phyloP scores from a whole-genome alignment of 345 rosid species.

The Eucalyptus grandis region DNA sequence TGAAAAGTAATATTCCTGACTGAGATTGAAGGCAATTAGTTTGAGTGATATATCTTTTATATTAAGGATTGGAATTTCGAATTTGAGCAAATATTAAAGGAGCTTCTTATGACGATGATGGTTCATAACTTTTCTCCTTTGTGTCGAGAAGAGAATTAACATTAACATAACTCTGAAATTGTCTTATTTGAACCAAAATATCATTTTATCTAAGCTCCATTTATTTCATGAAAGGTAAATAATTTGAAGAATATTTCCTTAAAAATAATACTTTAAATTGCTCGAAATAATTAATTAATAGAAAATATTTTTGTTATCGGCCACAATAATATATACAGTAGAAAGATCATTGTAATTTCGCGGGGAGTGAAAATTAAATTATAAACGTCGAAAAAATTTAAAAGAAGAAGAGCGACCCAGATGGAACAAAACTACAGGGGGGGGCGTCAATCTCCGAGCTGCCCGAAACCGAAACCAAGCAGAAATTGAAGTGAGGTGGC shows the following conservation, averaged over 20 bases:
- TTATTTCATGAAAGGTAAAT: too few species aligned
- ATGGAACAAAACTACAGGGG: too few species aligned
- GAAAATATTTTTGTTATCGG: too few species aligned
- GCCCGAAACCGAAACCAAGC: not conserved
- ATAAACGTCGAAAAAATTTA: not conserved
- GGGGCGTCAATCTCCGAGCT: not conserved
- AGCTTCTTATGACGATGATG: not conserved
- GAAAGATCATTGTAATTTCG: not conserved
- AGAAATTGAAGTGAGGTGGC: not conserved
- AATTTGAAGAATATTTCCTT: rapidly evolving
- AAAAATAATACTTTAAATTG: too few species aligned
- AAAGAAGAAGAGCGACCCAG: not conserved
- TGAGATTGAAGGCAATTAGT: rapidly evolving
- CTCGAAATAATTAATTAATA: too few species aligned
- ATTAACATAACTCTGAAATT: rapidly evolving
- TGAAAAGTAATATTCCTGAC: not conserved
- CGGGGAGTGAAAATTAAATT: not conserved
- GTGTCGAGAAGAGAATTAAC: rapidly evolving
- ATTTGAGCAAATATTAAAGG: not conserved
- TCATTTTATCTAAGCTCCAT: rapidly evolving
- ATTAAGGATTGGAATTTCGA: not conserved
- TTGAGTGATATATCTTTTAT: not conserved
- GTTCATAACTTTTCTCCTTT: not conserved
- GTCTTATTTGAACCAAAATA: rapidly evolving
- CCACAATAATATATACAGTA: too few species aligned